Evolutionary conservation across 345 rosid genomes (phyloP).

Genomic region (Brassica incana): DNA sequence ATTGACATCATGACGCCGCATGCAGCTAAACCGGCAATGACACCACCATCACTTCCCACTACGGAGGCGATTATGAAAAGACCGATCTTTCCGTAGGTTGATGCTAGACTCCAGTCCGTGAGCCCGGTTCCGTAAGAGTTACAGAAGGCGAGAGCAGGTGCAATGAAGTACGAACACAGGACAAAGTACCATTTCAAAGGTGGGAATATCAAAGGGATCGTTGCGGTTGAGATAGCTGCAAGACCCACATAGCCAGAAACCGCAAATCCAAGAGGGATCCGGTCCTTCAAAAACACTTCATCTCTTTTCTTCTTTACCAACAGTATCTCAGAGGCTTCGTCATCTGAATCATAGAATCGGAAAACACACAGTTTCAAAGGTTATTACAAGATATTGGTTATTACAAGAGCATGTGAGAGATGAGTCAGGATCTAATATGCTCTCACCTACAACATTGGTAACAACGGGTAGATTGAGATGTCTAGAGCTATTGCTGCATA

Average conservation of each 20-base stretch:
- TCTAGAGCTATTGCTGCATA: slow-evolving; percentile 1
- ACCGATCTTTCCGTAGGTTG: background rate
- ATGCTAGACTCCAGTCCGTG: background rate
- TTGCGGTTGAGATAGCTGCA: background rate
- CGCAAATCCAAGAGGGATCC: background rate
- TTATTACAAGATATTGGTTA: background rate
- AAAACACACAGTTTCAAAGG: background rate
- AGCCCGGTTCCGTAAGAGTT: background rate
- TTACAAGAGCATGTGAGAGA: background rate
- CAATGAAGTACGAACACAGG: background rate
- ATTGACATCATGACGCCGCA: background rate
- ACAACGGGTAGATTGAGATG: background rate
- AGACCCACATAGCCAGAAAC: background rate
- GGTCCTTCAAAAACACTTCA: background rate
- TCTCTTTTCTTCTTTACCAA: background rate
- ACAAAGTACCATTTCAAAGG: slow-evolving; percentile 1
- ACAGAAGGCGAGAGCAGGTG: background rate
- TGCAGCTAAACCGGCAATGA: slow-evolving; percentile 1
- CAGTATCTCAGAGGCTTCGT: background rate
- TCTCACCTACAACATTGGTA: background rate
- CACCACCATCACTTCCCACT: background rate
- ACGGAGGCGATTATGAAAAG: background rate
- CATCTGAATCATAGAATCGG: background rate
- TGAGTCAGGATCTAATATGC: background rate
- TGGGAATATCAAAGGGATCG: background rate